A percentile compares a stretch with the other conserved stretches of the same genome.
These are phyloP conservation scores for Fusarium odoratissimum DNA, from an alignment of 2,329 filamentous ascomycete genomes.

Conservation along the genomic window DNA sequence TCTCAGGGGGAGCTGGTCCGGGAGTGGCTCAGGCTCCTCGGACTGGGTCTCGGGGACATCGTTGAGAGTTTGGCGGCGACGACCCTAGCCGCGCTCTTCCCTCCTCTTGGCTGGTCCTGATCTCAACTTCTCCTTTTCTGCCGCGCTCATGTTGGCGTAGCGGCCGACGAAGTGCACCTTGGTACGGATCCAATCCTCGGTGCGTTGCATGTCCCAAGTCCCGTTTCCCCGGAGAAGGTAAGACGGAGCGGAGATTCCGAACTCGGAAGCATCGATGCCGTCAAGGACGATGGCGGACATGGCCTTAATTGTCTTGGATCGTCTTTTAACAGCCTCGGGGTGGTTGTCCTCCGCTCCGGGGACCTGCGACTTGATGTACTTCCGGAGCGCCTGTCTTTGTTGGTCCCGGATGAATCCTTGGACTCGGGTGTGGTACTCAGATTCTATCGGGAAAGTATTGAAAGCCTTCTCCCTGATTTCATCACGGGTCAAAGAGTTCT, in stretches of 20 bases:
- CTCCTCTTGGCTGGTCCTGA: background rate
- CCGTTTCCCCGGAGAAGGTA: constrained; percentile 53
- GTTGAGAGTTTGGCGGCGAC: background rate
- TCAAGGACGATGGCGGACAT: constrained; percentile 64
- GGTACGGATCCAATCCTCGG: background rate
- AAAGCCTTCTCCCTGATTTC: constrained; percentile 66
- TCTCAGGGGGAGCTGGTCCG: background rate
- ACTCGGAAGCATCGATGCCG: constrained; percentile 48
- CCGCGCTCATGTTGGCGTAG: background rate
- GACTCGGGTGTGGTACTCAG: constrained; percentile 55
- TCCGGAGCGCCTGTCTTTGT: constrained; percentile 55
- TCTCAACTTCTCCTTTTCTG: background rate
- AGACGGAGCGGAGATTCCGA: constrained; percentile 48
- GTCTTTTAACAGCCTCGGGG: background rate
- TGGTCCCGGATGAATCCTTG: constrained; percentile 55
- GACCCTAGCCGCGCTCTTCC: background rate
- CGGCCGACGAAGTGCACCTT: background rate
- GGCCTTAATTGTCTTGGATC: constrained; percentile 48
- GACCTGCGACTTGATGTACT: constrained; percentile 53
- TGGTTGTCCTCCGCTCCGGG: constrained; percentile 42
- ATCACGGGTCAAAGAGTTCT: constrained; percentile 51
- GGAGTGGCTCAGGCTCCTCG: background rate
- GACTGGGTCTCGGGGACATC: background rate
- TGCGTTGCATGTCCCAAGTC: constrained; percentile 55
- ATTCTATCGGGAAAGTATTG: constrained; percentile 57